These are phyloP conservation scores for Lagenidium sp. DNA, from an alignment of 352 stramenopile genomes.

Conservation along the genomic window DNA sequence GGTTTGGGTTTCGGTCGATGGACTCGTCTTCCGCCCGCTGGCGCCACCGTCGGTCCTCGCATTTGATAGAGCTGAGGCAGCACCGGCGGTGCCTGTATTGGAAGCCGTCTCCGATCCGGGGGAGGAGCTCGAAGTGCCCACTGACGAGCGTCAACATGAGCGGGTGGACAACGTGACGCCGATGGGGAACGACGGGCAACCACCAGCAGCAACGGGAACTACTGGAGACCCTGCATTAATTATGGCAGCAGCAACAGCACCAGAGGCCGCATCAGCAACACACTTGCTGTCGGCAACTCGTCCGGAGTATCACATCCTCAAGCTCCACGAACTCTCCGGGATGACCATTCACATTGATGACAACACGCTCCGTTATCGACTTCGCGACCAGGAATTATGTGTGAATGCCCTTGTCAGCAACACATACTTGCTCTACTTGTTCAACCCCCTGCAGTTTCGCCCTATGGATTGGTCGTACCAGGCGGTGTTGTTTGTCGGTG, in stretches of 20 bases:
- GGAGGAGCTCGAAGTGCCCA: not conserved
- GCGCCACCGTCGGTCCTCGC: slow-evolving; percentile 54
- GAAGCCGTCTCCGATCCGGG: not conserved
- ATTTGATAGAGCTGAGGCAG: too few relatives aligned
- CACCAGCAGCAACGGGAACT: too few relatives aligned
- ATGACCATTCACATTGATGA: slow-evolving; percentile 85
- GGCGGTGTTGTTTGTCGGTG: slow-evolving; percentile 49
- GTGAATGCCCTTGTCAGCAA: slow-evolving; percentile 81
- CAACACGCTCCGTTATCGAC: slow-evolving; percentile 71
- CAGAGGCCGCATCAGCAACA: not conserved
- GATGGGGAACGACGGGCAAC: too few relatives aligned
- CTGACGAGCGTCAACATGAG: too few relatives aligned
- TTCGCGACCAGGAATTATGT: slow-evolving; percentile 45
- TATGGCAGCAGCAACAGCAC: not conserved
- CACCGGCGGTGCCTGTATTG: too few relatives aligned
- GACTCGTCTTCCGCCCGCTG: slow-evolving; percentile 68
- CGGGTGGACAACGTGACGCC: too few relatives aligned
- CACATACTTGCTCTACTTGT: slow-evolving; percentile 83
- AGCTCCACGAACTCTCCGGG: slow-evolving; percentile 74
- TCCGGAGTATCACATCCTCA: slow-evolving; percentile 29
- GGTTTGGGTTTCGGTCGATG: slow-evolving; percentile 75
- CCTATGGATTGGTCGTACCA: slow-evolving; percentile 80
- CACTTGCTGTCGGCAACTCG: too few relatives aligned
- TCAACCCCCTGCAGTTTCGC: slow-evolving; percentile 75
- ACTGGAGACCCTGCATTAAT: too few relatives aligned